A percentile compares a stretch with the other conserved stretches of the same genome.
These are phyloP conservation scores for Oryza glaberrima DNA, from an alignment of 176 grass and related monocot species.

Conservation along the genomic window DNA sequence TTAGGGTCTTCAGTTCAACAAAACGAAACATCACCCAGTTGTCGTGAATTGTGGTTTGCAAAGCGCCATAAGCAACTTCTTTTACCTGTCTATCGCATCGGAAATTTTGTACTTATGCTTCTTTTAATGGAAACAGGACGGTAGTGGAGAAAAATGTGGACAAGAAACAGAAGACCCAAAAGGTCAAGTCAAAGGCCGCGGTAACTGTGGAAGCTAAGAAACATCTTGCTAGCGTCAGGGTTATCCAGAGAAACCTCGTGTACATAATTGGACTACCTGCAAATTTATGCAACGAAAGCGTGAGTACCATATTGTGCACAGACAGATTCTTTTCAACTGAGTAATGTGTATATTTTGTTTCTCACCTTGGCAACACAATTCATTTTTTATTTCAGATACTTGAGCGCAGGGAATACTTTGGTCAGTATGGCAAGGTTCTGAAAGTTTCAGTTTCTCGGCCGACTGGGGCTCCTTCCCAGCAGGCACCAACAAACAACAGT, in stretches of 20 bases:
- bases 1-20: neutral
- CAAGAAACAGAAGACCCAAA: slow-evolving; percentile 91
- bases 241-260: slow-evolving; percentile 94
- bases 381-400: slow-evolving; percentile 64
- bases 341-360: neutral
- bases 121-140: slow-evolving; percentile 51
- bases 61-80: neutral
- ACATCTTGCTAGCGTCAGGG: slow-evolving; percentile 87
- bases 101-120: neutral
- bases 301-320: slow-evolving; percentile 47
- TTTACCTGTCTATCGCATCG: neutral
- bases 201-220: slow-evolving; percentile 77
- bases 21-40: neutral
- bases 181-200: slow-evolving; percentile 58
- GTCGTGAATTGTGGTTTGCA: neutral
- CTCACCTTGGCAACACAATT: slow-evolving; percentile 8
- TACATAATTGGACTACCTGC: slow-evolving; percentile 94
- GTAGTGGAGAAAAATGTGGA: slow-evolving; percentile 72
- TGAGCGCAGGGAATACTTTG: slow-evolving; percentile 97
- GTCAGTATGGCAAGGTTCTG: slow-evolving; percentile 93
- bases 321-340: slow-evolving; percentile 1
- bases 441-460: slow-evolving; percentile 94
- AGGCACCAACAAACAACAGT: slow-evolving; percentile 69
- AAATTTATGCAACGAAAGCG: slow-evolving; percentile 85
- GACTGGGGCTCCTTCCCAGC: slow-evolving; percentile 67